phyloP scores from a whole-genome alignment of 495 filamentous ascomycete species.

The Trichocladium uniseriatum region DNA sequence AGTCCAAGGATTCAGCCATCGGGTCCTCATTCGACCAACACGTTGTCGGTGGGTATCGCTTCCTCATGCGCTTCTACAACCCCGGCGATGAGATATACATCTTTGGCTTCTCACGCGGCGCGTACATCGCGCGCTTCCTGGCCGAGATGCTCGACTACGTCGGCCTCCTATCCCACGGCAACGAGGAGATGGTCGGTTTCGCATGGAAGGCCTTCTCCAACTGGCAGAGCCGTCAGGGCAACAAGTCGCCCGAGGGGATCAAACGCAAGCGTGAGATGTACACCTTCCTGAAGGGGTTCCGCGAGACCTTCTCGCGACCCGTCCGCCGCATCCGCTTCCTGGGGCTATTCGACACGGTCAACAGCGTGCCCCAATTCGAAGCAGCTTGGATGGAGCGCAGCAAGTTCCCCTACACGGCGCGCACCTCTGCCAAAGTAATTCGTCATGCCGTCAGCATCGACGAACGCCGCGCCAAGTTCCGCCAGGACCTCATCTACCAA shows the following conservation, averaged over 20 bases:
- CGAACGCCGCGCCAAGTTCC: constrained; percentile 61
- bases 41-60: constrained; percentile 77
- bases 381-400: constrained; percentile 76
- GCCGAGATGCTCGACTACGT: constrained; percentile 83
- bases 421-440: constrained; percentile 59
- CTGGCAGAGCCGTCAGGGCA: constrained; percentile 64
- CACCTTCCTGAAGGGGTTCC: constrained; percentile 70
- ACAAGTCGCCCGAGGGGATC: constrained; percentile 48
- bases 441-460: constrained; percentile 73
- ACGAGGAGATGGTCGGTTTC: constrained; percentile 77
- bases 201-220: constrained; percentile 84
- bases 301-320: constrained; percentile 74
- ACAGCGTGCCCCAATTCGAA: constrained; percentile 75
- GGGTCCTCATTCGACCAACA: constrained; percentile 78
- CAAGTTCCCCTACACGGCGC: constrained; percentile 75
- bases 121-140: constrained; percentile 80
- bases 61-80: constrained; percentile 78
- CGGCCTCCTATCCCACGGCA: constrained; percentile 70
- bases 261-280: constrained; percentile 55
- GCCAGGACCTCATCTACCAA: constrained; percentile 65
- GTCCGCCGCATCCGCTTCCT: constrained; percentile 63
- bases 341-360: constrained; percentile 68
- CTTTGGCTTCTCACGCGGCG: constrained; percentile 77
- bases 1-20: constrained; percentile 77
- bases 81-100: constrained; percentile 73